A percentile compares a stretch with the other conserved stretches of the same genome.
phyloP scores from a whole-genome alignment of 2,329 filamentous ascomycete species.

The Leptographium wingfieldii region DNA sequence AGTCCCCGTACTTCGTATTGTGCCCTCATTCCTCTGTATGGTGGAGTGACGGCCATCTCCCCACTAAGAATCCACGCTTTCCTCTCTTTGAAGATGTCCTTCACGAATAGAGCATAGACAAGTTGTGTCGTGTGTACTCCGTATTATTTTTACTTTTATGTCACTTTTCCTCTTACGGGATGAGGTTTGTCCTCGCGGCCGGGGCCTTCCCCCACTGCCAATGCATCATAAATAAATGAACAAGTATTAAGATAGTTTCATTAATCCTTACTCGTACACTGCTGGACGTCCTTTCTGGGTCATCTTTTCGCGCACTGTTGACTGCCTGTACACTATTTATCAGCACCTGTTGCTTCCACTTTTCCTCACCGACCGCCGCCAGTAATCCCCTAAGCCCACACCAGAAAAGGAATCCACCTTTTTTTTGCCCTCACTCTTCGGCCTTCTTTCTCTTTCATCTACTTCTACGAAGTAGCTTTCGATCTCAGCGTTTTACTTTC shows the following conservation, averaged over 20 bases:
- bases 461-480: background rate
- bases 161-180: background rate
- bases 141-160: background rate
- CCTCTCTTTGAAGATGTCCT: background rate
- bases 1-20: background rate
- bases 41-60: background rate
- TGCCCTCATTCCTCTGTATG: background rate
- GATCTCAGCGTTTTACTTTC: background rate
- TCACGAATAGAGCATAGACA: background rate
- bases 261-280: background rate
- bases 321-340: background rate
- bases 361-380: slow-evolving; percentile 6
- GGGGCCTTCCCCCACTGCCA: background rate
- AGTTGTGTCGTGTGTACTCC: background rate
- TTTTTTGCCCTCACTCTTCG: background rate
- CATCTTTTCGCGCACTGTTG: background rate
- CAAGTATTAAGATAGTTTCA: background rate
- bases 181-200: background rate
- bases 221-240: background rate
- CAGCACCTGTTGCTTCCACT: slow-evolving; percentile 3
- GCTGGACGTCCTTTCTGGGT: background rate
- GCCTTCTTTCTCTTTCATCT: background rate
- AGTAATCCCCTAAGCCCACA: background rate
- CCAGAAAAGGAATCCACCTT: background rate
- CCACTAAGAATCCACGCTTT: background rate